phyloP scores from a whole-genome alignment of 2,329 filamentous ascomycete genomes.

The Epichloe hybrida region DNA sequence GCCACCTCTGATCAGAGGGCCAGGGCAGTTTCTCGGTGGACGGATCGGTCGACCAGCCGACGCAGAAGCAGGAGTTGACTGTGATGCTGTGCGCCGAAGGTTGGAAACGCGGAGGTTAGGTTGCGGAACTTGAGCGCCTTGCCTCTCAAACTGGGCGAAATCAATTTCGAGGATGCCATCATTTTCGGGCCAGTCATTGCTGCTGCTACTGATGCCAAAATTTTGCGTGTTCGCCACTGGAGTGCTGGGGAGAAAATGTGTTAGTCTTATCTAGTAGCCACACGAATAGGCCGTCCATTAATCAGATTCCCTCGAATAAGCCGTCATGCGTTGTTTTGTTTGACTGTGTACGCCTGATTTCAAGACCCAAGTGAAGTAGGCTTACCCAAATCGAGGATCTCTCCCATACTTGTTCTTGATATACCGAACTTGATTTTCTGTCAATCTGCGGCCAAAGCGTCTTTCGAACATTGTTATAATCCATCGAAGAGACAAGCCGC shows the following conservation, averaged over 20 bases:
- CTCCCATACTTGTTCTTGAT: slow-evolving; percentile 27
- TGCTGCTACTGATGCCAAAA: neutral
- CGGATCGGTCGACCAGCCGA: neutral
- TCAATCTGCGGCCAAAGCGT: slow-evolving; percentile 17
- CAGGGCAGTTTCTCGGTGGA: neutral
- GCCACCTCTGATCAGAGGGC: neutral
- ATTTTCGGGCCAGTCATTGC: neutral
- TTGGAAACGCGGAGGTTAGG: neutral
- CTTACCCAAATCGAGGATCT: slow-evolving; percentile 26
- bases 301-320: too few species aligned
- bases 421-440: slow-evolving; percentile 24
- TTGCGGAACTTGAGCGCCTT: neutral
- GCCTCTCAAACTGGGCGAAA: neutral
- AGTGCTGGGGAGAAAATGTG: neutral
- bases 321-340: neutral
- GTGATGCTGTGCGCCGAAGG: neutral
- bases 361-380: neutral
- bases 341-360: neutral
- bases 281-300: too few species aligned
- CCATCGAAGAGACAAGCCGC: slow-evolving; percentile 11
- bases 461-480: slow-evolving; percentile 16
- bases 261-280: neutral
- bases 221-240: slow-evolving; percentile 1
- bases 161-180: slow-evolving; percentile 3
- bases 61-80: neutral